These are phyloP conservation scores for Aspergillus sp. DNA, from an alignment of 2,329 filamentous ascomycete genomes.

Conservation along the genomic window DNA sequence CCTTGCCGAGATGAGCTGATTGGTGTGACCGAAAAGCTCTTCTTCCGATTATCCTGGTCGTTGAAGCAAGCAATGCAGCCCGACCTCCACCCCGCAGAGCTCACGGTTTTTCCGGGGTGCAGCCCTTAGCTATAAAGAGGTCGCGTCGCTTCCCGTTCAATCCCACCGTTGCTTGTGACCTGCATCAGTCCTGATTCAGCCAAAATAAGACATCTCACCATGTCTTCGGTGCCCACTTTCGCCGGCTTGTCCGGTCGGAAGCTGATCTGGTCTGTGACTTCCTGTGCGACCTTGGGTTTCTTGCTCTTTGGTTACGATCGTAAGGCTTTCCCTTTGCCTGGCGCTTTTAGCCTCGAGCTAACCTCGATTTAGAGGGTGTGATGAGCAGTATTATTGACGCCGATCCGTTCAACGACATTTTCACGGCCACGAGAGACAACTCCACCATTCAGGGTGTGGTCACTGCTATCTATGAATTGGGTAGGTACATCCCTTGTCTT, in stretches of 20 bases:
- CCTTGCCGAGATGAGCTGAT: background rate
- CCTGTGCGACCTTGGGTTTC: constrained; percentile 14
- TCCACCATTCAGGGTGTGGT: constrained; percentile 17
- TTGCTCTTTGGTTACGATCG: constrained; percentile 13
- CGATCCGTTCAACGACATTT: constrained; percentile 16
- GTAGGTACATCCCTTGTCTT: background rate
- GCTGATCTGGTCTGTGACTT: constrained; percentile 9
- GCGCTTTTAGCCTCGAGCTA: background rate
- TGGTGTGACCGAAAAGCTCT: background rate
- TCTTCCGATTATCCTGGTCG: background rate
- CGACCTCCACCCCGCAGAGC: background rate
- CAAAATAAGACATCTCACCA: background rate
- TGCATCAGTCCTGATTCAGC: background rate
- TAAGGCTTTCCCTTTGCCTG: background rate
- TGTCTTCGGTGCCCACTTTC: constrained; percentile 8
- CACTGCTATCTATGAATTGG: constrained; percentile 16
- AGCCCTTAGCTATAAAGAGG: background rate
- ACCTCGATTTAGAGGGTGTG: constrained; percentile 11
- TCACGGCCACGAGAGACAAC: constrained; percentile 11
- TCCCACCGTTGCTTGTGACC: background rate
- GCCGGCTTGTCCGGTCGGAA: constrained; percentile 9
- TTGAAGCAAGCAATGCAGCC: background rate
- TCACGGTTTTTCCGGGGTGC: background rate
- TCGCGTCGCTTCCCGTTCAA: background rate
- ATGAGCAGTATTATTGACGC: constrained; percentile 17